Evolutionary conservation across 352 stramenopile genomes (phyloP), one percentile per base, ranked within the genome.

Genomic region (Phytophthora palmivora): DNA sequence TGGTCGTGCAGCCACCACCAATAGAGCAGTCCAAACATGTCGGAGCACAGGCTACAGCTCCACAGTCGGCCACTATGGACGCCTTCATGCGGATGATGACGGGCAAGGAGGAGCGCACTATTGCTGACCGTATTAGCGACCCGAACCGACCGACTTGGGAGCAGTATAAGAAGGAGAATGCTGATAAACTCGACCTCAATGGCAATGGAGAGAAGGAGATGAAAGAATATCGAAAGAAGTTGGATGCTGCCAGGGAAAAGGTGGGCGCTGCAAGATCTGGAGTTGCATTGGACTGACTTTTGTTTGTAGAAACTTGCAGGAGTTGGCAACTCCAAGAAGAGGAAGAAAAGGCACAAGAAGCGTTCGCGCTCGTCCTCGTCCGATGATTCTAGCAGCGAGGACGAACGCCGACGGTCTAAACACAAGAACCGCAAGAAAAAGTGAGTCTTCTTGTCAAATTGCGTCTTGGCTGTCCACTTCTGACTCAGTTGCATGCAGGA

Each of bases 151-250:
- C 95, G 21, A 98, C 94, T 33, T 98, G 95, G 95, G 95, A 98
- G 69, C 89, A 98, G 53, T 98, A 97, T 77, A 98, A 98, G 73
- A 97, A 97, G 63, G 92, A 98, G 57, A 98, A 98, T 60, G 82
- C 94, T 16, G 94, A 98, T 66, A 98, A 97, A 66, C 71, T 98
- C 16, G 88, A 98, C 54, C 60, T 98, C 42, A 87, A 51, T 14
- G 79, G 81, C 22, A 86, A 92, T 18, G 91, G 96, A 62, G 79
- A 96, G 55, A 95, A 96, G 58, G 92, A 98, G 66, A 98, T 98
- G 95, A 80, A 94, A 51, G 90, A 88, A 38, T 98, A 98, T 76
- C 75, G 95, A 34, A 93, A 93, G 61, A 82, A 98, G 62, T 74
- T 98, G 6, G 95, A 98, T 64, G 79, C 89, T 34, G 84, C 95